These are phyloP conservation scores for Acorus gramineus DNA, from an alignment of 106 monocot genomes.

Conservation along the genomic window DNA sequence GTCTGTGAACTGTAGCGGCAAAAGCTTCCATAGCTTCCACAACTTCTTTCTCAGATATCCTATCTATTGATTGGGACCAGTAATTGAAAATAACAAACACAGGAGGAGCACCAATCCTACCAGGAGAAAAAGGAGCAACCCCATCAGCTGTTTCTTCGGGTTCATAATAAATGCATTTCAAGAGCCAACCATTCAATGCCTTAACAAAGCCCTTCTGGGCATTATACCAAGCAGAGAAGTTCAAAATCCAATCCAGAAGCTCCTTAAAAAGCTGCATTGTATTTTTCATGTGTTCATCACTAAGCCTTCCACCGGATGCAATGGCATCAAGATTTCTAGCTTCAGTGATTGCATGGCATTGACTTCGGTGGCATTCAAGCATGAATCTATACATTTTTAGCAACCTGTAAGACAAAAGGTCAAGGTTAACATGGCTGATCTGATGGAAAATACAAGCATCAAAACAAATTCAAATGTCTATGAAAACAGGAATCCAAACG, in stretches of 20 bases:
- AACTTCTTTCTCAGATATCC: constrained; percentile 51
- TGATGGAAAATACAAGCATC: background rate
- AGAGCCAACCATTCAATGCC: constrained; percentile 68
- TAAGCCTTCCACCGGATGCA: constrained; percentile 17
- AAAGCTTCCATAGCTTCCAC: constrained; percentile 55
- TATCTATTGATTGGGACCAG: constrained; percentile 73
- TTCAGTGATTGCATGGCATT: constrained; percentile 32
- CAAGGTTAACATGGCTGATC: background rate
- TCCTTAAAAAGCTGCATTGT: constrained; percentile 49
- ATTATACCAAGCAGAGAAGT: constrained; percentile 63
- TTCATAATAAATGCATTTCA: constrained; percentile 39
- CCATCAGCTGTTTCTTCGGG: constrained; percentile 58
- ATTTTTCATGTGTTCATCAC: constrained; percentile 21
- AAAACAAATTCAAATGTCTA: too few relatives aligned
- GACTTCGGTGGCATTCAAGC: constrained; percentile 42
- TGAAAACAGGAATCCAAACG: too few relatives aligned
- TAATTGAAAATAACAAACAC: constrained; percentile 75
- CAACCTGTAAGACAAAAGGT: constrained; percentile 22
- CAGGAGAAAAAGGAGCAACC: constrained; percentile 66
- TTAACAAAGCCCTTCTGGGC: constrained; percentile 63
- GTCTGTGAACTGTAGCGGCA: constrained; percentile 28
- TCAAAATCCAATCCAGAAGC: constrained; percentile 48
- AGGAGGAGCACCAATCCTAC: constrained; percentile 74
- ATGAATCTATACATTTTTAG: constrained; percentile 46
- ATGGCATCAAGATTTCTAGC: constrained; percentile 31